Percentiles rank a stretch among this genome's conserved stretches.
Conservation (phyloP, 495 filamentous ascomycete species). For the Chaetomium tenue region DNA sequence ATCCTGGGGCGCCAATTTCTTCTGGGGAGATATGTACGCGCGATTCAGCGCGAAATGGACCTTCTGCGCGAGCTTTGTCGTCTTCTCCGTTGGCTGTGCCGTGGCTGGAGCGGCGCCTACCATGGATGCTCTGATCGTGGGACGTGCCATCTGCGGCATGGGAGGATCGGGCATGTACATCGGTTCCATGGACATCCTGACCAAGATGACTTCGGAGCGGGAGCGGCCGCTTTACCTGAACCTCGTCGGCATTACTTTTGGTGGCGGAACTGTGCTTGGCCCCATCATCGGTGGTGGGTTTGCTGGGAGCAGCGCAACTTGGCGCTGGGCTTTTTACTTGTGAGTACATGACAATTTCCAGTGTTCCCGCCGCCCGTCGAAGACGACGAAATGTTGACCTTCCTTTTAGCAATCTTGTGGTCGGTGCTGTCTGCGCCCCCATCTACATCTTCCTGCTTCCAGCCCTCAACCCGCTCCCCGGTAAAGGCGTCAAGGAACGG, state of each 20-base stretch:
- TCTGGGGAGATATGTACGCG: neutral
- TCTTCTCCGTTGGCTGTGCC: neutral
- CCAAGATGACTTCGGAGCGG: neutral
- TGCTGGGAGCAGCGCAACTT: neutral
- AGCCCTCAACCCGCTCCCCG: neutral
- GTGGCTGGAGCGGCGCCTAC: neutral
- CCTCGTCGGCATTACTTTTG: too few relatives aligned
- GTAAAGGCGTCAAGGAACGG: neutral
- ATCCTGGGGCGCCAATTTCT: neutral
- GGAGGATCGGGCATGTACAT: neutral
- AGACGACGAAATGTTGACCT: too few relatives aligned
- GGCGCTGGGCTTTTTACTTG: constrained; percentile 2
- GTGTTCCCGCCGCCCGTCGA: too few relatives aligned
- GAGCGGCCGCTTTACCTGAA: neutral
- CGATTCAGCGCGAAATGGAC: neutral
- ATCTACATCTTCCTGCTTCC: neutral
- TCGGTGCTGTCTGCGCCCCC: neutral
- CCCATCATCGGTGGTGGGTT: neutral
- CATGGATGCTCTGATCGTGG: constrained; percentile 1
- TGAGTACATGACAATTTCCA: too few relatives aligned
- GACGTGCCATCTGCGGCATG: neutral
- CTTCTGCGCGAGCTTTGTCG: neutral
- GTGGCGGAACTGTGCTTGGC: neutral
- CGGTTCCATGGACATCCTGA: neutral
- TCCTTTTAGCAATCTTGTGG: neutral